phyloP scores from a whole-genome alignment of 2,329 filamentous ascomycete genomes.

The Harringtonia aguacate region DNA sequence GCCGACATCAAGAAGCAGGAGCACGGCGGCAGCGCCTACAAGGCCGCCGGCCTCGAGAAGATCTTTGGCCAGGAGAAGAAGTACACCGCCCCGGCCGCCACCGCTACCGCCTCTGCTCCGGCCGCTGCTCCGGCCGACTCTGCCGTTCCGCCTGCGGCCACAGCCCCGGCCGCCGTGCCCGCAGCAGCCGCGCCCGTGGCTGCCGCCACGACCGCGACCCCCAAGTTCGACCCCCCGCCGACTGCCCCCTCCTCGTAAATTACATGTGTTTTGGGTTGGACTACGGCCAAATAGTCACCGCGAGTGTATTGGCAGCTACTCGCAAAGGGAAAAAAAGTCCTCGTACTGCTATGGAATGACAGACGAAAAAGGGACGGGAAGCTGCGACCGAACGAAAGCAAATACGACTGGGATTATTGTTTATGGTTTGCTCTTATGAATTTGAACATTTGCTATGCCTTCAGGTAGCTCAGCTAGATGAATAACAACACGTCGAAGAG shows the following conservation, averaged over 20 bases:
- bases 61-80: slow-evolving; percentile 35
- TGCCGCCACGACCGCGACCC: slow-evolving; percentile 1
- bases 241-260: slow-evolving; percentile 8
- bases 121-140: not conserved
- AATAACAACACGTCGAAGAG: too few species aligned
- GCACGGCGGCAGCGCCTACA: slow-evolving; percentile 47
- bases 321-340: not conserved
- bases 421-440: too few species aligned
- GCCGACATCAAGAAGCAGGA: slow-evolving; percentile 75
- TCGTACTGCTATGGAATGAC: too few species aligned
- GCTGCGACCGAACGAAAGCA: too few species aligned
- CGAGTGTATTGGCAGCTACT: not conserved
- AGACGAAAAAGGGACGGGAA: too few species aligned
- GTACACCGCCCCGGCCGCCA: not conserved
- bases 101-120: not conserved
- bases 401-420: too few species aligned
- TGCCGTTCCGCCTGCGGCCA: not conserved
- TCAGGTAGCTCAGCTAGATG: too few species aligned
- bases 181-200: not conserved
- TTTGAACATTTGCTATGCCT: too few species aligned
- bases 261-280: too few species aligned
- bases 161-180: not conserved
- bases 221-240: slow-evolving; percentile 13
- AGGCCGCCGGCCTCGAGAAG: slow-evolving; percentile 45
- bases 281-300: too few species aligned